These are phyloP conservation scores for Polyporus tsugae DNA, from an alignment of 1,284 basidiomycete genomes.

Conservation along the genomic window DNA sequence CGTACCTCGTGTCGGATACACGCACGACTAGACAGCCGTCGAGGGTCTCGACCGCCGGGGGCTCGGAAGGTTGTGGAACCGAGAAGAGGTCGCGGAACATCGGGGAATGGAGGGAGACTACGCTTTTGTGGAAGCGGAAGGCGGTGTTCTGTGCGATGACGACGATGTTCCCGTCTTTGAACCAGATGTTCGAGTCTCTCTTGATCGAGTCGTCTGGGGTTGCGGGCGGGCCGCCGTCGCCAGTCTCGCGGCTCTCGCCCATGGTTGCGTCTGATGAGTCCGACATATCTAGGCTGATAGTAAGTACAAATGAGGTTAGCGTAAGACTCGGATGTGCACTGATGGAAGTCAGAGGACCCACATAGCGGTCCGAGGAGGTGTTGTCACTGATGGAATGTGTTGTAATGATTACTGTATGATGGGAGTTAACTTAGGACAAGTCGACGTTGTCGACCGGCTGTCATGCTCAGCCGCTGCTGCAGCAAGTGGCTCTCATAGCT, in stretches of 20 bases:
- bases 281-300: too few relatives aligned
- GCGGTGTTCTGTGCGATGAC: slow-evolving; percentile 1
- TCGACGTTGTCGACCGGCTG: too few relatives aligned
- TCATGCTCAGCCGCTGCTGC: too few relatives aligned
- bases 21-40: slow-evolving; percentile 21
- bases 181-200: slow-evolving; percentile 10
- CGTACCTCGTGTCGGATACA: slow-evolving; percentile 17
- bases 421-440: too few relatives aligned
- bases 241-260: too few relatives aligned
- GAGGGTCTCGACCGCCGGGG: background rate
- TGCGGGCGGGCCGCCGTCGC: background rate
- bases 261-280: background rate
- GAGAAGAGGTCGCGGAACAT: slow-evolving; percentile 12
- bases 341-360: too few relatives aligned
- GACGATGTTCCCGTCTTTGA: slow-evolving; percentile 12
- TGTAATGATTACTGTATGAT: too few relatives aligned
- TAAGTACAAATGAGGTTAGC: too few relatives aligned
- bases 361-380: too few relatives aligned
- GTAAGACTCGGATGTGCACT: too few relatives aligned
- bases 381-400: too few relatives aligned
- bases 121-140: slow-evolving; percentile 5
- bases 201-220: background rate
- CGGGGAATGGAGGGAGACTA: background rate
- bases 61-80: background rate
- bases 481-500: too few relatives aligned